Percentiles rank a stretch among this genome's conserved stretches.
Evolutionary conservation across 192 early-diverging fungal species (phyloP).

Genomic region (Rhizophagus sp.): DNA sequence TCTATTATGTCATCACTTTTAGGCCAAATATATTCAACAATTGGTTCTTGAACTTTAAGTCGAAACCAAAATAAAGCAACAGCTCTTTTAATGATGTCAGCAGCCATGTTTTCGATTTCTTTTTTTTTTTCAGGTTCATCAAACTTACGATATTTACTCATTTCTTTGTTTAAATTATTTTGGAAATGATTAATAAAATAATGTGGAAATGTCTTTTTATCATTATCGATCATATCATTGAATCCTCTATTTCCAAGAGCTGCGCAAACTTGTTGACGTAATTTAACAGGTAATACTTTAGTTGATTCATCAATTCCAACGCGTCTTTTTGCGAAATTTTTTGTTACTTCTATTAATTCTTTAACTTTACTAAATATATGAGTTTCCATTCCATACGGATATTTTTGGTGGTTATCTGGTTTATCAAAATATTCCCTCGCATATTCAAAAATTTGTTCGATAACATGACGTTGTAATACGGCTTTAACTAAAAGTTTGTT

Average conservation of each 20-base stretch:
- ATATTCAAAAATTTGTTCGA: not conserved
- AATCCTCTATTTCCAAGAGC: slow-evolving; percentile 15
- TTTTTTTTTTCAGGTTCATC: not conserved
- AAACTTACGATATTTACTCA: not conserved
- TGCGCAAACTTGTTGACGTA: slow-evolving; percentile 27
- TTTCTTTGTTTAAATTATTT: not conserved
- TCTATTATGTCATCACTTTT: not conserved
- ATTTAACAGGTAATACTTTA: not conserved
- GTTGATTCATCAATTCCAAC: slow-evolving; percentile 1
- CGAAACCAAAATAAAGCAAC: slow-evolving; percentile 3
- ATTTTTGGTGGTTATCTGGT: not conserved
- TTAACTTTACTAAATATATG: not conserved
- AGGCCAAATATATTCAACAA: not conserved
- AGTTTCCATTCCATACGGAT: not conserved
- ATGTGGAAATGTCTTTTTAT: not conserved
- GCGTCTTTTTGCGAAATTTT: not conserved
- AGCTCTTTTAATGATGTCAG: not conserved
- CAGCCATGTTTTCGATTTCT: not conserved
- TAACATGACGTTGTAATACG: slow-evolving; percentile 16
- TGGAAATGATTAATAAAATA: not conserved
- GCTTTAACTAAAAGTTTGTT: slow-evolving; percentile 2
- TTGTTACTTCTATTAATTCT: not conserved
- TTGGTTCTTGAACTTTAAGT: slow-evolving; percentile 15
- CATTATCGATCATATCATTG: not conserved
- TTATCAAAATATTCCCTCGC: not conserved